Base-by-base conservation (phyloP, 805 yeast genomes). In the Candida cerambycidarum region DNA sequence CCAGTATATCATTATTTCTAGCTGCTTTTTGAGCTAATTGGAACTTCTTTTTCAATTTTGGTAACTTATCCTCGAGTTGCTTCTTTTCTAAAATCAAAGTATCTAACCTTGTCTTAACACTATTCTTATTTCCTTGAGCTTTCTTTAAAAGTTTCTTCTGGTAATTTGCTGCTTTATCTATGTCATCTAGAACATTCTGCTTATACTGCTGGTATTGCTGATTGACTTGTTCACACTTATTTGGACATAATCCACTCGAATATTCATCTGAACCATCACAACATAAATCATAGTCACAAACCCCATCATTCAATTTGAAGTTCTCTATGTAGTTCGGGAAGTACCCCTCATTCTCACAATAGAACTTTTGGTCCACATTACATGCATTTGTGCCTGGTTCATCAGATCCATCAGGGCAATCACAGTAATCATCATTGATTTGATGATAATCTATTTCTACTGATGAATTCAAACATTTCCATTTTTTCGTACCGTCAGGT, bases 321-420 rank as follows among this genome's bases (percentile, higher is more conserved):
- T 82, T 73, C 4, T 89, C 83, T 11, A 93, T 74, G 48, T 70
- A 77, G 8, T 72, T 70, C 0, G 89, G 79, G 4, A 73, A 55
- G 51, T 79, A 84, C 3, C 96, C 96, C 38, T 73, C 68, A 56
- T 93, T 93, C 7, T 62, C 77, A 64, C 99, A 92, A 61, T 79
- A 89, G 56, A 89, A 90, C 36, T 52, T 50, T 39, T 11, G 67
- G 56, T 41, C 63, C 46, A 13, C 62, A 11, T 52, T 48, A 61
- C 98, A 92, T 0, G 97, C 97, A 30, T 83, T 69, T 0, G 98
- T 92, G 0, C 97, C 97, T 0, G 97, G 97, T 61, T 93, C 98
- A 65, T 93, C 99, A 4, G 90, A 81, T 0, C 98, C 98, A 65
- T 93, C 99, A 0, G 97, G 97, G 67, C 98, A 92, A 57, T 93